Conservation (phyloP, 768 basidiomycete species). For the Lactifluus subvellereus region DNA sequence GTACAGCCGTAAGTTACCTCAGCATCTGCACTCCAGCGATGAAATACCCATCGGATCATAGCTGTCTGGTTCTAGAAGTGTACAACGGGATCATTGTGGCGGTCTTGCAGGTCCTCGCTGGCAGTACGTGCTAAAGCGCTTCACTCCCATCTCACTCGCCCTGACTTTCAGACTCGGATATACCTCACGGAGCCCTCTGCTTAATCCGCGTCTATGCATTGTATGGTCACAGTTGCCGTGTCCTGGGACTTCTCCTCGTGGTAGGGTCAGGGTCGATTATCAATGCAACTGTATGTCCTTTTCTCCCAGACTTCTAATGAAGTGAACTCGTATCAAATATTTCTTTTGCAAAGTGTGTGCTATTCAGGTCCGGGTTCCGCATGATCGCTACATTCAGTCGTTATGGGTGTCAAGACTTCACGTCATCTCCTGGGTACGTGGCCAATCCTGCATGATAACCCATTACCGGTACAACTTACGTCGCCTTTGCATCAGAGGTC, state of each 20-base stretch:
- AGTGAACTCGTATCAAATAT: neutral
- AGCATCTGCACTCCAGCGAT: too few species aligned
- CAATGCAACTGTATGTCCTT: neutral
- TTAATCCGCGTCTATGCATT: constrained; percentile 10
- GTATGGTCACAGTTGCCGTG: neutral
- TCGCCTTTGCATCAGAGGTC: neutral
- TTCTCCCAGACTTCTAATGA: neutral
- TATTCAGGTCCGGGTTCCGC: too few species aligned
- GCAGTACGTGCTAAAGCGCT: neutral
- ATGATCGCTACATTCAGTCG: neutral
- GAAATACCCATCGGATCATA: neutral
- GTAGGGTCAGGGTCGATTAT: neutral
- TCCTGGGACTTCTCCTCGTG: neutral
- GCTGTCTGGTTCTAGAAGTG: neutral
- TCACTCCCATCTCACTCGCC: neutral
- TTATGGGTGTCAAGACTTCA: neutral
- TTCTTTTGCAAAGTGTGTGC: neutral
- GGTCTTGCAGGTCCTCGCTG: neutral
- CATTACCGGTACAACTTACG: neutral
- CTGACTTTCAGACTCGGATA: too few species aligned
- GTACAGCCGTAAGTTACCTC: constrained; percentile 5
- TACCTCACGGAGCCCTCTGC: neutral
- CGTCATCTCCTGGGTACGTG: neutral
- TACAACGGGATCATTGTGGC: neutral
- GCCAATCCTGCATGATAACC: neutral